Evolutionary conservation across 768 basidiomycete species (phyloP), one percentile per base, ranked within the genome.

Genomic region (Leccinum aurantiacum): DNA sequence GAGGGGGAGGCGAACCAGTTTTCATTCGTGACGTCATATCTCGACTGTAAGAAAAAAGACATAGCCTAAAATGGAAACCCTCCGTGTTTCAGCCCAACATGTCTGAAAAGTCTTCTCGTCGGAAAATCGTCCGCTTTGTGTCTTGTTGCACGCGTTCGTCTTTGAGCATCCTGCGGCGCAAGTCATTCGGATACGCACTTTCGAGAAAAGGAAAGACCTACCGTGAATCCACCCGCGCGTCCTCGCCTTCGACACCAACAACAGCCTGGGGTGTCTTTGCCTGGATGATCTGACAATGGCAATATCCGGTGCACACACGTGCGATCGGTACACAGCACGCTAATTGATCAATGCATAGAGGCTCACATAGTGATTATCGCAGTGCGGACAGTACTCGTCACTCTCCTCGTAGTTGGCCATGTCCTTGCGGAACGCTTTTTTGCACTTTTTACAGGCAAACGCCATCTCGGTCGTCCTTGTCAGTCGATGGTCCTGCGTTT

Each of bases 371-470:
- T 95, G 95, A 71, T 98, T 98, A 75, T 98, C 97, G 71, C 97
- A 98, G 75, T 97, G 90, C 0, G 96, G 97, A 71, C 97, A 98
- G 71, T 88, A 98, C 75, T 99, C 97, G 72, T 98, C 95, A 69
- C 93, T 94, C 73, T 99, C 96, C 67, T 98, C 96, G 69, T 93
- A 98, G 7, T 74, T 75, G 0, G 80, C 63, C 93, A 98, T 95
- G 75, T 98, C 94, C 78, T 99, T 98, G 64, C 95, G 78, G 71
- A 99, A 98, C 4, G 93, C 94, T 77, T 96, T 97, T 74, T 91
- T 92, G 79, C 91, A 93, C 74, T 93, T 93, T 72, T 93, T 93
- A 77, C 91, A 93, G 59, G 84, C 75, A 69, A 93, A 92, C 6
- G 76, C 75, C 91, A 93, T 92, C 77, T 99, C 97, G 46, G 80